Evolutionary conservation across 805 yeast species (phyloP).

Genomic region (Suhomyces pyralidae): DNA sequence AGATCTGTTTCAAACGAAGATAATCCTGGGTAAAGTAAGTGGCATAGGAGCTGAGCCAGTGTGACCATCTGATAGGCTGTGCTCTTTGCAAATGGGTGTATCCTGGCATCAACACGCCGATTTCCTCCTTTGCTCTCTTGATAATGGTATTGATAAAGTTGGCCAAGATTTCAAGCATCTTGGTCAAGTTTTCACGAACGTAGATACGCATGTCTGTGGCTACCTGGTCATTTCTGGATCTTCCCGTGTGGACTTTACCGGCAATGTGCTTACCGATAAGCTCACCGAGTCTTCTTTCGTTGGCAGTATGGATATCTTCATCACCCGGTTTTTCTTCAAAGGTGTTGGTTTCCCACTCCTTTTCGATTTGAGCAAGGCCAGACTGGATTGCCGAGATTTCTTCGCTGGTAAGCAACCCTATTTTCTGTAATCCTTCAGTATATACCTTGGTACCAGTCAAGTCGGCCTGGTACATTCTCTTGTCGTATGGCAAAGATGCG

Average conservation of each 20-base stretch:
- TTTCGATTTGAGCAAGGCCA: slow-evolving; percentile 68
- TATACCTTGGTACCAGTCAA: slow-evolving; percentile 91
- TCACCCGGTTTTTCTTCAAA: slow-evolving; percentile 84
- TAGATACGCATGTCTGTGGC: slow-evolving; percentile 98
- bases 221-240: slow-evolving; percentile 97
- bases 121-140: slow-evolving; percentile 78
- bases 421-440: slow-evolving; percentile 78
- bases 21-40: slow-evolving; percentile 91
- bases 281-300: slow-evolving; percentile 96
- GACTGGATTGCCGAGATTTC: slow-evolving; percentile 80
- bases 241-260: slow-evolving; percentile 99
- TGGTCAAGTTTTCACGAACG: slow-evolving; percentile 75
- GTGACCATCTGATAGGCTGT: slow-evolving; percentile 99
- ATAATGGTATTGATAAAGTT: slow-evolving; percentile 65
- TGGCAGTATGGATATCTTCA: slow-evolving; percentile 98
- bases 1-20: slow-evolving; percentile 76
- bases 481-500: slow-evolving; percentile 94
- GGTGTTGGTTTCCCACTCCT: slow-evolving; percentile 73
- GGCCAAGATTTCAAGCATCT: slow-evolving; percentile 54
- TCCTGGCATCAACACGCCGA: slow-evolving; percentile 96
- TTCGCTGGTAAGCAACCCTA: slow-evolving; percentile 66
- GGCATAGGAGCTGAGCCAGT: slow-evolving; percentile 92
- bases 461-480: slow-evolving; percentile 93
- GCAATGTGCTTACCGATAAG: slow-evolving; percentile 89
- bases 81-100: slow-evolving; percentile 98